These are phyloP conservation scores for Apophysomyces sp. DNA, from an alignment of 371 early-diverging fungal genomes.

Conservation along the genomic window DNA sequence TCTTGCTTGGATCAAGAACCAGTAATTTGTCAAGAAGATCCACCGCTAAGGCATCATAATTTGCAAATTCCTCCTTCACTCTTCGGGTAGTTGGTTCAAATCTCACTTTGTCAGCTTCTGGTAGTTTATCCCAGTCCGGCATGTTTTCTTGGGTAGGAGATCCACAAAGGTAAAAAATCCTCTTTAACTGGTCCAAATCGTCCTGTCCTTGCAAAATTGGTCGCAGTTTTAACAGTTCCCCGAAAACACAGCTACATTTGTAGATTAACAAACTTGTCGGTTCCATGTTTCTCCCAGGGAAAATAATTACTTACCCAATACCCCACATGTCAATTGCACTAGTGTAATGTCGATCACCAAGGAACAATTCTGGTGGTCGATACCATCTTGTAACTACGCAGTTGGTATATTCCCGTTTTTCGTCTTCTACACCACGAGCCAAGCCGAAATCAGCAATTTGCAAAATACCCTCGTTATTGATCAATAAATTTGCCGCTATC, in stretches of 20 bases:
- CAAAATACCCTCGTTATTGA: conserved; percentile 78
- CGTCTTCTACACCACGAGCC: conserved; percentile 71
- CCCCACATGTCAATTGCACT: conserved; percentile 98
- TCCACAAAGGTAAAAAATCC: conserved; percentile 81
- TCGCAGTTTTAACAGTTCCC: conserved; percentile 77
- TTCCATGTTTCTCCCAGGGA: background rate
- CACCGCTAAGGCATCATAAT: conserved; percentile 53
- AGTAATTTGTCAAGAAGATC: conserved; percentile 79
- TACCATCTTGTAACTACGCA: conserved; percentile 99
- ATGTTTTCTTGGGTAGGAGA: conserved; percentile 72
- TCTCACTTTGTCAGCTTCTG: conserved; percentile 53
- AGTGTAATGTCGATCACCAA: conserved; percentile 85
- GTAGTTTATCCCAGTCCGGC: conserved; percentile 72
- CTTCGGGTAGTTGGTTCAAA: conserved; percentile 47
- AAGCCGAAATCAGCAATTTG: conserved; percentile 95
- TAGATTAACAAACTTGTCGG: background rate
- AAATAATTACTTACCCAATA: conserved; percentile 70
- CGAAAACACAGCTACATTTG: conserved; percentile 68
- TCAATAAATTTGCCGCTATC: conserved; percentile 86
- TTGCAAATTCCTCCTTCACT: conserved; percentile 55
- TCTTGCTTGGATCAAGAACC: conserved; percentile 69
- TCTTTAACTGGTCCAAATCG: conserved; percentile 82
- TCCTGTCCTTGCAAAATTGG: conserved; percentile 81
- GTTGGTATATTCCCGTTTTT: conserved; percentile 73
- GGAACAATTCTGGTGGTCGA: conserved; percentile 95